Evolutionary conservation across 306 rosid genomes (phyloP), one percentile per base, ranked within the genome.

Genomic region (Cicer chorassanicum): DNA sequence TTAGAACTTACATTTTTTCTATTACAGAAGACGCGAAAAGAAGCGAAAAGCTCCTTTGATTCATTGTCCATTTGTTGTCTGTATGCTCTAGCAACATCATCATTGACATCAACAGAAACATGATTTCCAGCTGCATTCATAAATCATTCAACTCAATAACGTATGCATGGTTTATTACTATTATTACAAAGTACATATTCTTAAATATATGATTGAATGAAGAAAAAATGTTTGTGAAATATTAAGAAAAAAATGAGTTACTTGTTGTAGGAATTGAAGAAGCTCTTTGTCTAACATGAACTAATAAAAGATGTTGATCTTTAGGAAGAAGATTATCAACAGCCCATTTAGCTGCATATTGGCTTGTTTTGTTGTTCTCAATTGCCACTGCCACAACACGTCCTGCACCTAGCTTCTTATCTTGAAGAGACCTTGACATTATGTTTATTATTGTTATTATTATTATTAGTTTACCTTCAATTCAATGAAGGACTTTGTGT

Each of bases 321-420:
- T 74, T 86, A 7, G 87, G 84, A 57, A 91, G 87, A 74, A 93
- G 91, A 81, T 85, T 88, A 12, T 91, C 97, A 13, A 91, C 82
- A 0, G 97, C 83, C 97, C 97, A 93, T 84, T 89, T 93, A 7
- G 90, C 84, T 63, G 98, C 98, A 19, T 74, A 79, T 66, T 89
- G 94, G 75, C 96, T 89, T 60, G 86, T 82, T 65, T 88, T 91
- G 81, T 88, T 95, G 24, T 81, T 88, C 46, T 91, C 91, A 15
- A 93, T 81, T 1, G 98, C 97, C 63, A 93, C 96, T 0, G 93
- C 96, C 6, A 93, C 95, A 13, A 56, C 68, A n/a, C 88, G 84
- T 55, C 88, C 88, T 54, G 86, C 60, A 14, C 83, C 93, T 0
- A 79, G 62, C 49, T 74, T 81, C 78, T 86, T 89, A 44, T 85